A percentile compares a stretch with the other conserved stretches of the same genome.
Conservation (phyloP, 2,329 filamentous ascomycete species). For the Colletotrichum euphorbiae region DNA sequence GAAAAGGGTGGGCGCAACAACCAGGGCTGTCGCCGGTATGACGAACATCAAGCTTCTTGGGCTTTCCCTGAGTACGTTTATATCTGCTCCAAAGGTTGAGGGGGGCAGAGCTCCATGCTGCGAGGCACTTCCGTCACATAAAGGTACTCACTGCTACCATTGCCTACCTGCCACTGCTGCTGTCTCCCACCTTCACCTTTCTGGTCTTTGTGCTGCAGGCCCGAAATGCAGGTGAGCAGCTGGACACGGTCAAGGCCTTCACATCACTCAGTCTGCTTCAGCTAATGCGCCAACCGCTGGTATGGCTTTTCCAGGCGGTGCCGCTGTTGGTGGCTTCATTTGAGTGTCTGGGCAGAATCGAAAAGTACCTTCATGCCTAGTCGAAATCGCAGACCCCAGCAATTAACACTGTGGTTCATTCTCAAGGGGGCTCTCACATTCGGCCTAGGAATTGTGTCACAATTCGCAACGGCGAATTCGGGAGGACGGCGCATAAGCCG, state of each 20-base stretch:
- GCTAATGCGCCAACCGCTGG: background rate
- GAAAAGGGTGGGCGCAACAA: constrained; percentile 44
- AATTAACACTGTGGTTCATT: background rate
- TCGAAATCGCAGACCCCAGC: background rate
- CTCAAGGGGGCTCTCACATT: background rate
- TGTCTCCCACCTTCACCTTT: constrained; percentile 47
- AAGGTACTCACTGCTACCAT: constrained; percentile 39
- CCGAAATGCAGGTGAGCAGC: background rate
- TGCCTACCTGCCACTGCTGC: background rate
- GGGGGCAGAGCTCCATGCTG: constrained; percentile 47
- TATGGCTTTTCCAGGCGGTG: background rate
- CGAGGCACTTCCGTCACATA: constrained; percentile 44
- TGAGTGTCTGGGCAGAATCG: background rate
- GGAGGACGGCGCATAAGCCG: constrained; percentile 45
- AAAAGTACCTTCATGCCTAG: constrained; percentile 1
- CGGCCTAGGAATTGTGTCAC: background rate
- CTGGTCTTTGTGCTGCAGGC: constrained; percentile 10
- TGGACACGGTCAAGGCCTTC: background rate
- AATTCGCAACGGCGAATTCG: constrained; percentile 44
- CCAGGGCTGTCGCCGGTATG: constrained; percentile 48
- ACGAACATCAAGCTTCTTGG: constrained; percentile 54
- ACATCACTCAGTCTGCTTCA: background rate
- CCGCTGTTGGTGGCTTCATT: background rate
- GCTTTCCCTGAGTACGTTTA: constrained; percentile 42
- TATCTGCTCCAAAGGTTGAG: constrained; percentile 51